Evolutionary conservation across 2,329 filamentous ascomycete genomes (phyloP), one percentile per base, ranked within the genome.

Genomic region (Exophiala spinifera): DNA sequence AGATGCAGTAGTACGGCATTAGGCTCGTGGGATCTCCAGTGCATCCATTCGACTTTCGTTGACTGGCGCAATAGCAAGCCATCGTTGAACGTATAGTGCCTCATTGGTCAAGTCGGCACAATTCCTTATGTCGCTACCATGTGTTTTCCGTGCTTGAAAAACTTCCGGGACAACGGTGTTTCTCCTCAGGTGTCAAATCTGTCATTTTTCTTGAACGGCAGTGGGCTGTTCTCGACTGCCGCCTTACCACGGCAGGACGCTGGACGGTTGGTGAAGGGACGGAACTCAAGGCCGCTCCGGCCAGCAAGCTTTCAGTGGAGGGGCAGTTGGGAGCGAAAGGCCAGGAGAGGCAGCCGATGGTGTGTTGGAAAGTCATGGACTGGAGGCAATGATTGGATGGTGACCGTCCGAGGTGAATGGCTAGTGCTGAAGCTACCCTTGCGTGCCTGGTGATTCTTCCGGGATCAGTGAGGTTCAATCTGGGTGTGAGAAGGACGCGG

Each of bases 391-490:
- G 46, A 60, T 60, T 60, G 57, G 57, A 36, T 34, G 21, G 15
- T 28, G 39, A 15, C 2, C 33, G 36, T 45, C 49, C 33, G 53
- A 37, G 49, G 14, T 21, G 50, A 28, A 17, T 34, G 45, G 37
- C 49, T 60, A 57, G 57, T 57, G 54, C 50, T 46, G 36, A 45
- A 56, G 53, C 53, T 48, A 55, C 42, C 39, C 51, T 54, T 21
- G 55, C 4, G 46, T 45, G 40, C 20, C 34, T 34, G 40, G 33
- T 36, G n/a, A 43, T 46, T 28, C 28, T 57, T 47, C 46, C 43
- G 52, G 48, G 34, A 49, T 25, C 15, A 44, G 40, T 57, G 54
- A 60, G 43, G 55, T 60, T 53, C 51, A 57, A 60, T 60, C 57
- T 55, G 57, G 48, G 25, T 60, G 55, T 46, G 28, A 39, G 46